These are phyloP conservation scores for Anisodus tanguticus DNA, from an alignment of 257 asterid genomes.

Conservation along the genomic window DNA sequence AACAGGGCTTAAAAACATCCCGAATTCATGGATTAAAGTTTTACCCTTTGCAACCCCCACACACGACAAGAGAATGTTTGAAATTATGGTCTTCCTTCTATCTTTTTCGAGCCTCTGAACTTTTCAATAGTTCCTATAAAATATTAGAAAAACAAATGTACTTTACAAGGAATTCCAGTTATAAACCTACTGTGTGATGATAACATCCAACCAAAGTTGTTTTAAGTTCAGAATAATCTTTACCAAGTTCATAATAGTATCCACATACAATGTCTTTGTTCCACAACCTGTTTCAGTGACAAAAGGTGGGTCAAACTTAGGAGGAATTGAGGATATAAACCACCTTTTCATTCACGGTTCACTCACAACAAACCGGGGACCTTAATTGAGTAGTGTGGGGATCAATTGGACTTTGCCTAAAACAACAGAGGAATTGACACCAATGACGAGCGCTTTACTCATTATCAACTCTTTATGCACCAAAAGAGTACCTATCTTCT, in stretches of 20 bases:
- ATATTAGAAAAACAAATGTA: neutral
- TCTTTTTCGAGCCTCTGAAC: neutral
- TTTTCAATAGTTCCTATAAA: neutral
- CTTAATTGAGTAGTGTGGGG: neutral
- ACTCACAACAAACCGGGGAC: neutral
- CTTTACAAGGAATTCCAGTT: conserved; percentile 20
- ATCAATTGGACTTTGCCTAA: neutral
- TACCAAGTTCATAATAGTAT: neutral
- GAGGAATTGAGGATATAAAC: neutral
- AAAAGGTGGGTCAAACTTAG: neutral
- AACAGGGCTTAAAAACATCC: neutral
- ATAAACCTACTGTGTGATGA: conserved; percentile 6
- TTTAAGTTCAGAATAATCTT: neutral
- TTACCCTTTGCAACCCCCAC: neutral
- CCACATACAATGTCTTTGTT: neutral
- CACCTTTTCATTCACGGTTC: neutral
- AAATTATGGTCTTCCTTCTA: conserved; percentile 1
- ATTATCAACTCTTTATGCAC: neutral
- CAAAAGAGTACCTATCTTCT: neutral
- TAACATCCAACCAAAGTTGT: conserved; percentile 14
- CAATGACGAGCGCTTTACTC: neutral
- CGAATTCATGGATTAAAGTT: conserved; percentile 16
- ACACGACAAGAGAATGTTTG: neutral
- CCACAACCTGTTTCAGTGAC: neutral
- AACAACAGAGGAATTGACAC: neutral